Percentiles rank a stretch among this genome's conserved stretches.
Conservation (phyloP, 2,329 filamentous ascomycete genomes). For the Pseudogymnoascus sp. region DNA sequence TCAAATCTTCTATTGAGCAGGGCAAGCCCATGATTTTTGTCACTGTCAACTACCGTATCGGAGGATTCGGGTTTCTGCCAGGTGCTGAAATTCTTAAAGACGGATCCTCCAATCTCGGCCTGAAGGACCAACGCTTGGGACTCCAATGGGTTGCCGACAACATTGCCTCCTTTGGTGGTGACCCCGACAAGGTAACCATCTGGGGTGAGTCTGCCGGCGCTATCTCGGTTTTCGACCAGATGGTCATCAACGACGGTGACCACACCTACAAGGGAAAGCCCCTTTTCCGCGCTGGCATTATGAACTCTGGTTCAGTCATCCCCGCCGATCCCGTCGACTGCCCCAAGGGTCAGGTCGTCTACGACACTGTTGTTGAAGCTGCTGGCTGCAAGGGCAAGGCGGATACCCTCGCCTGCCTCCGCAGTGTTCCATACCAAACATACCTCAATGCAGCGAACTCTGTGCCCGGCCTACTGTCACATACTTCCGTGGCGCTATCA, state of each 20-base stretch:
- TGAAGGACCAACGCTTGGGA: constrained; percentile 63
- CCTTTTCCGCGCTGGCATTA: constrained; percentile 68
- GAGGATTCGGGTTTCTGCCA: constrained; percentile 64
- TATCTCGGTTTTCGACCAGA: constrained; percentile 70
- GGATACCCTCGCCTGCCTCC: constrained; percentile 59
- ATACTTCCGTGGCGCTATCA: constrained; percentile 59
- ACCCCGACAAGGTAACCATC: constrained; percentile 69
- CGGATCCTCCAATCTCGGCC: constrained; percentile 60
- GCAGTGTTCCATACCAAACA: constrained; percentile 46
- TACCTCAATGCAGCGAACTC: constrained; percentile 61
- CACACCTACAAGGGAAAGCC: constrained; percentile 65
- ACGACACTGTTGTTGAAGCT: constrained; percentile 49
- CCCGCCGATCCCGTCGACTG: constrained; percentile 57
- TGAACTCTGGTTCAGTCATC: constrained; percentile 60
- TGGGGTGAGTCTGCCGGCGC: constrained; percentile 63
- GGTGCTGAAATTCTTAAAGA: constrained; percentile 60
- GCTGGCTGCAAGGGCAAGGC: constrained; percentile 51
- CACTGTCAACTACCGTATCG: constrained; percentile 68
- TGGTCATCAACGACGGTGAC: constrained; percentile 64
- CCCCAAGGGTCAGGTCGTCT: constrained; percentile 55
- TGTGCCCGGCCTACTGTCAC: constrained; percentile 59
- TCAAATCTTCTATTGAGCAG: constrained; percentile 36
- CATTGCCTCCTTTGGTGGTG: constrained; percentile 68
- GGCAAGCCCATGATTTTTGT: constrained; percentile 65
- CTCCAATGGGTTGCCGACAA: constrained; percentile 73